These are phyloP conservation scores for Moniliella sp. DNA, from an alignment of 1,284 basidiomycete genomes.

Conservation along the genomic window DNA sequence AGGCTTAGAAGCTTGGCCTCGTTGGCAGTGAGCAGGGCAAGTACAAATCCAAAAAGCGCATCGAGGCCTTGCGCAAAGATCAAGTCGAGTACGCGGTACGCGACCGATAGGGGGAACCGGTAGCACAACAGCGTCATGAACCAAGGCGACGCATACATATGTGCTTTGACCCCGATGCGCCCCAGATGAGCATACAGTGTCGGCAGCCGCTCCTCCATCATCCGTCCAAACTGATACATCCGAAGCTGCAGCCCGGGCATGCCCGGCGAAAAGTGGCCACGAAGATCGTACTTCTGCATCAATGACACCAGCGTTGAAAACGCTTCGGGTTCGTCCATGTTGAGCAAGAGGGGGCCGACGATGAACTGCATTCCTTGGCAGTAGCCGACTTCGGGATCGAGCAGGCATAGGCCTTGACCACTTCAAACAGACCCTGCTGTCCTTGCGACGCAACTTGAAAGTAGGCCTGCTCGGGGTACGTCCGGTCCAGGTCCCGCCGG, in stretches of 20 bases:
- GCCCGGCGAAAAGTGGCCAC: constrained; percentile 52
- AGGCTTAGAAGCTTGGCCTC: constrained; percentile 42
- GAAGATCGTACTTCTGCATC: constrained; percentile 90
- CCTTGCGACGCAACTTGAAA: background rate
- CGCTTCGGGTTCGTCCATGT: too few relatives aligned
- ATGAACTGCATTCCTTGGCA: constrained; percentile 78
- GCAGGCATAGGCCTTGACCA: constrained; percentile 92
- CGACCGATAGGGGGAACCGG: constrained; percentile 77
- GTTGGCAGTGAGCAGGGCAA: constrained; percentile 65
- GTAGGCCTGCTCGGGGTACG: background rate
- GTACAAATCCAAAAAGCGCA: constrained; percentile 80
- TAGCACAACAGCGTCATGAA: constrained; percentile 75
- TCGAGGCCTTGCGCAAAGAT: constrained; percentile 90
- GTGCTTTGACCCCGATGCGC: constrained; percentile 67
- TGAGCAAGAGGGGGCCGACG: constrained; percentile 72
- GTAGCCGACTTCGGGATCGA: constrained; percentile 85
- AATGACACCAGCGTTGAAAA: constrained; percentile 83
- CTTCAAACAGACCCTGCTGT: constrained; percentile 46
- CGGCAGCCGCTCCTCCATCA: constrained; percentile 74
- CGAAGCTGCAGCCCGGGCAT: constrained; percentile 90
- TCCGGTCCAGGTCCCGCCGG: background rate
- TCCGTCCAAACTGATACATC: constrained; percentile 69
- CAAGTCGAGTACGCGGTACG: constrained; percentile 81
- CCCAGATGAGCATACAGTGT: constrained; percentile 74
- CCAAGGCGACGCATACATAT: constrained; percentile 88